These are phyloP conservation scores for Ogataea hybrid DNA, from an alignment of 1,139 yeast genomes.

Conservation along the genomic window DNA sequence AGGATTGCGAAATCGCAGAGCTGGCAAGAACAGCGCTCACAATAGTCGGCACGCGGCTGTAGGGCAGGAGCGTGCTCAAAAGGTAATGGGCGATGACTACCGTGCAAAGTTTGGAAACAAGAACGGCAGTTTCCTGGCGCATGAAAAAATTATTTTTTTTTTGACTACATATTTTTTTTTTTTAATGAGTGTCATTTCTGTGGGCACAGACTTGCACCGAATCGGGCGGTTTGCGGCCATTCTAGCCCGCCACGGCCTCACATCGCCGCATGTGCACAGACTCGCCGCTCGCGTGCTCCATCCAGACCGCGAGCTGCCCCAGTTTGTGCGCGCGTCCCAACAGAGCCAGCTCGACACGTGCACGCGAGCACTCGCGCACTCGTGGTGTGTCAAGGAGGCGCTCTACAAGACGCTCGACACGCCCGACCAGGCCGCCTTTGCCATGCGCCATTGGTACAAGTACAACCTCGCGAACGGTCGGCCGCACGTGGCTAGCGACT, in stretches of 20 bases:
- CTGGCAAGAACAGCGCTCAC: slow-evolving; percentile 30
- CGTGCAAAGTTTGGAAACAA: slow-evolving; percentile 3
- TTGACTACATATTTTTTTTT: slow-evolving; percentile 19
- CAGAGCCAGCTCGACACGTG: slow-evolving; percentile 29
- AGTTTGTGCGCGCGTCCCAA: slow-evolving; percentile 29
- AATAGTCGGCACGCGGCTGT: slow-evolving; percentile 28
- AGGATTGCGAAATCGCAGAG: slow-evolving; percentile 32
- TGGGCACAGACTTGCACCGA: slow-evolving; percentile 64
- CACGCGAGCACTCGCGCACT: slow-evolving; percentile 41
- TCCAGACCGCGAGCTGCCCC: slow-evolving; percentile 44
- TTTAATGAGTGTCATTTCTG: slow-evolving; percentile 38
- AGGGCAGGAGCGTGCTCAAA: slow-evolving; percentile 17
- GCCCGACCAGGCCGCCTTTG: slow-evolving; percentile 49
- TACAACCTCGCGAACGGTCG: slow-evolving; percentile 33
- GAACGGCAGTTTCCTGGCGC: slow-evolving; percentile 4
- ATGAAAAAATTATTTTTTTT: slow-evolving; percentile 17
- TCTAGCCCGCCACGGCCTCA: slow-evolving; percentile 35
- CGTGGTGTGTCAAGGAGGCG: slow-evolving; percentile 81
- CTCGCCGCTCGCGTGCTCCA: slow-evolving; percentile 52
- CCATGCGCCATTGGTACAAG: slow-evolving; percentile 64
- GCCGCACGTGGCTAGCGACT: slow-evolving; percentile 40
- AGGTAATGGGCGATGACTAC: slow-evolving; percentile 3
- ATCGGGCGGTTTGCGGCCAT: slow-evolving; percentile 48
- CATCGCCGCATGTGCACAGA: slow-evolving; percentile 35
- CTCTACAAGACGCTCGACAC: slow-evolving; percentile 57